Base-by-base conservation (phyloP, 2,329 filamentous ascomycete genomes). In the Orbilia quercus region DNA sequence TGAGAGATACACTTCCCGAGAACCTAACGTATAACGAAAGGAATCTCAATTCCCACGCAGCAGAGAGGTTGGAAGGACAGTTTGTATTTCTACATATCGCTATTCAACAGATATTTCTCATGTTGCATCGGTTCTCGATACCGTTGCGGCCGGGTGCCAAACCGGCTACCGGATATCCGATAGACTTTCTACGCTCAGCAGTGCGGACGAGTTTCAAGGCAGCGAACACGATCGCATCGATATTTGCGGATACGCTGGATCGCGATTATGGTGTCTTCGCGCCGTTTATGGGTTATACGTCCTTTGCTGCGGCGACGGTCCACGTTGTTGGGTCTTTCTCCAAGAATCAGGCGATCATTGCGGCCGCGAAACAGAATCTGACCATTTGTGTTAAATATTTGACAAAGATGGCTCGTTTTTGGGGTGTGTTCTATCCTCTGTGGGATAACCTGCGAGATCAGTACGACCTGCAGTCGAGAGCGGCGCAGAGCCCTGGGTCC, bases 351-450 rank as follows among this genome's bases (percentile, higher is more conserved):
- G 83, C 87, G 9, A 85, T 96, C 54, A 91, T 96, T 79, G 85
- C 86, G 11, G 86, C 87, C 7, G 92, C 91, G 7, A 96, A 96
- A 81, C 88, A 89, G 75, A 93, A 96, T 78, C 83, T 97, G 14
- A 88, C 90, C 0, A 91, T 89, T 75, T 98, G 96, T 76, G 90
- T 98, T 77, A 91, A 90, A 78, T 98, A 95, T 78, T 82, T 99
- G 47, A 90, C 90, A 62, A 95, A 91, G 81, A 96, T 98, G 91
- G 97, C 96, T 83, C 91, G 91, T 72, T 93, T 95, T 78, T 99
- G 95, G 95, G 95, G 94, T 72, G 96, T 97, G 90, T 97, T 98
- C 79, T 91, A 96, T 79, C 97, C 92, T 82, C 93, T 98, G 86
- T 90, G 92, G 0, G 93, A 98, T 79, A 95, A 94, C 78, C 85